Conservation (phyloP, 495 filamentous ascomycete species). For the Entonaema liquescens region DNA sequence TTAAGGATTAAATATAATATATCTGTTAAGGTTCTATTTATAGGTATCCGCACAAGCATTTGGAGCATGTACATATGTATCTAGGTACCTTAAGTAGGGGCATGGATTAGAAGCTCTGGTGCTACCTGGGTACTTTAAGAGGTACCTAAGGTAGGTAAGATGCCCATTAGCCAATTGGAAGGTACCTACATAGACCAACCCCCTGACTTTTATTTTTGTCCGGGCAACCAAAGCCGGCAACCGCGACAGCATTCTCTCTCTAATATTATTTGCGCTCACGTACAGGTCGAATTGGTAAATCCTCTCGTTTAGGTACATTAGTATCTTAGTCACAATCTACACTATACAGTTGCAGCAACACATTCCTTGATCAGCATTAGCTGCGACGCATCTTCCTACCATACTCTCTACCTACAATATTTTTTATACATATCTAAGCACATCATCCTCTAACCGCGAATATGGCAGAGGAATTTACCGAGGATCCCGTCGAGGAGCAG, state of each 20-base stretch:
- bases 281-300: too few species aligned
- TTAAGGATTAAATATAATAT: too few species aligned
- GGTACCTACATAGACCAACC: conserved; percentile 12
- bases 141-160: not conserved
- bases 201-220: conserved; percentile 14
- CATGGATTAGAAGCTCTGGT: not conserved
- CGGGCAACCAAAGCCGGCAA: conserved; percentile 8
- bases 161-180: conserved; percentile 9
- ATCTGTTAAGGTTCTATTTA: too few species aligned
- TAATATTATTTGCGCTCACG: too few species aligned
- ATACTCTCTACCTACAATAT: not conserved
- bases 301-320: too few species aligned
- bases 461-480: conserved; percentile 54
- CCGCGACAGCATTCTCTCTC: not conserved
- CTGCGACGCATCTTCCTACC: not conserved
- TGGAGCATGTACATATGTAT: too few species aligned
- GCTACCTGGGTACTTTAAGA: too few species aligned
- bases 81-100: not conserved
- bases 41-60: too few species aligned
- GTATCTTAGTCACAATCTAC: not conserved
- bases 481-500: conserved; percentile 50
- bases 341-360: not conserved
- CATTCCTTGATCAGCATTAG: not conserved
- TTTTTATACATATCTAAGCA: not conserved
- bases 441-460: not conserved